phyloP scores from a whole-genome alignment of 352 stramenopile genomes.

The Peronospora destructor region DNA sequence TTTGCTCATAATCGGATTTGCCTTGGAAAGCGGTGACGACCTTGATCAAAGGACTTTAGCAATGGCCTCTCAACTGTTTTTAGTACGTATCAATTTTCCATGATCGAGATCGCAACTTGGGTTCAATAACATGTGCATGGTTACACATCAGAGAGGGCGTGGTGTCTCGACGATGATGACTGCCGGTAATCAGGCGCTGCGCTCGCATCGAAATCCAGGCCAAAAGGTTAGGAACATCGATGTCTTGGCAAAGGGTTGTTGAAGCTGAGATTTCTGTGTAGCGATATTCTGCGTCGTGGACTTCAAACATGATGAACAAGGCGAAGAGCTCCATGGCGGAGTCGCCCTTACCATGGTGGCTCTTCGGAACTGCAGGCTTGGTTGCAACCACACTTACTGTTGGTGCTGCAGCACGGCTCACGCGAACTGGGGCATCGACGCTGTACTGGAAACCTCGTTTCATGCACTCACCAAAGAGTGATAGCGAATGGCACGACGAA shows the following conservation, averaged over 20 bases:
- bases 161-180: neutral
- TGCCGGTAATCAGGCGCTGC: slow-evolving; percentile 1
- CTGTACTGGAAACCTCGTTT: slow-evolving; percentile 92
- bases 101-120: neutral
- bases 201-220: slow-evolving; percentile 4
- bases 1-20: slow-evolving; percentile 15
- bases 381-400: slow-evolving; percentile 94
- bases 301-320: slow-evolving; percentile 23
- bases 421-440: slow-evolving; percentile 90
- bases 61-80: slow-evolving; percentile 22
- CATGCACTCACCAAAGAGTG: slow-evolving; percentile 67
- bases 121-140: slow-evolving; percentile 1
- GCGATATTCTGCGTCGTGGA: slow-evolving; percentile 28
- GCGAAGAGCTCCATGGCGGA: slow-evolving; percentile 32
- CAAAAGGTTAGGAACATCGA: slow-evolving; percentile 14
- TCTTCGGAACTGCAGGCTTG: slow-evolving; percentile 87
- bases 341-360: slow-evolving; percentile 83
- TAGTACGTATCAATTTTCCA: slow-evolving; percentile 9
- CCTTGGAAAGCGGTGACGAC: neutral
- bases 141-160: slow-evolving; percentile 11
- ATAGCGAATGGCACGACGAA: slow-evolving; percentile 89
- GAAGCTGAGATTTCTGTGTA: slow-evolving; percentile 1
- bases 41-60: neutral
- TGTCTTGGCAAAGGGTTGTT: neutral
- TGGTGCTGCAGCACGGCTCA: slow-evolving; percentile 93